Evolutionary conservation across 2,329 filamentous ascomycete genomes (phyloP), one percentile per base, ranked within the genome.

Genomic region (Venturia effusa): DNA sequence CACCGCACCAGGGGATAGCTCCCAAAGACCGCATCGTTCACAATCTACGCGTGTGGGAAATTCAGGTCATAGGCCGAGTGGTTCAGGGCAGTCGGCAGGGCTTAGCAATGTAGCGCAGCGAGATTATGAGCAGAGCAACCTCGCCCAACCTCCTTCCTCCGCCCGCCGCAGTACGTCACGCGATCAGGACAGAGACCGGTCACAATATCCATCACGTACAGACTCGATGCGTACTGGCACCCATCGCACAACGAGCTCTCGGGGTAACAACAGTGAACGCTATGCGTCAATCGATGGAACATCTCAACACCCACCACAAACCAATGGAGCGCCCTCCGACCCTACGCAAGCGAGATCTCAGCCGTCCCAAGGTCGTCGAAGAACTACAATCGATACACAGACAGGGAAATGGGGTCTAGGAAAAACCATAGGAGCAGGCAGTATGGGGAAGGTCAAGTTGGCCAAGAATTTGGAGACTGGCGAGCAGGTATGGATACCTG

Each of bases 381-480:
- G 86, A 70, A 97, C 93, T 15, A 93, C 90, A 48, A 96, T 99
- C 73, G 90, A 89, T 61, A 92, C 92, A 3, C 87, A 89, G 59
- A 76, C 92, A 15, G 94, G 94, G 65, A 91, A 92, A 79, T 99
- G 93, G 92, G 86, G 92, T 64, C 81, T 99, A 62, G 93, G 93
- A 66, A 97, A 97, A 81, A 97, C 94, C 3, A 94, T 99, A 71
- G 94, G 94, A 66, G 92, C 92, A 62, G 94, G 94, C 61, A 97
- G 93, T 75, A 99, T 99, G 94, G 94, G 94, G 68, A 97, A 97
- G 76, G 94, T 99, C 67, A 97, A 97, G 79, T 81, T 99, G 68
- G 94, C 94, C 30, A 90, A 90, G 70, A 95, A 95, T 76, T 83
- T 88, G 69, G 92, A 96, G 71, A 90, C 89, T 24, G 89, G 88